A percentile compares a stretch with the other conserved stretches of the same genome.
Evolutionary conservation across 2,329 filamentous ascomycete species (phyloP).

Genomic region (Calonectria naviculata): DNA sequence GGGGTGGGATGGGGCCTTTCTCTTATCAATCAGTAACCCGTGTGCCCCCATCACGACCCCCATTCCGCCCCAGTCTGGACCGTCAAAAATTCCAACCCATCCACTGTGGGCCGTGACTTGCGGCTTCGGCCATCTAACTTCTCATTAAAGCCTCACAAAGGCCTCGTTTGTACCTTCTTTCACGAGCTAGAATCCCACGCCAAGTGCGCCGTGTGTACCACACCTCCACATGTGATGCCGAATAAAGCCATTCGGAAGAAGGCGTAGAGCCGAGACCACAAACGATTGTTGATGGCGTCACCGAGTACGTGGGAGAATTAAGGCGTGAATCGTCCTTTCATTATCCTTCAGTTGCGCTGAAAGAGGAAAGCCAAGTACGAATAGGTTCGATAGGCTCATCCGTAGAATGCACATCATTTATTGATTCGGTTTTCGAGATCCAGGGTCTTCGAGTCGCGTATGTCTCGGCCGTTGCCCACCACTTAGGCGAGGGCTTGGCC

Average conservation of each 20-base stretch:
- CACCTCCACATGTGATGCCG: slow-evolving; percentile 10
- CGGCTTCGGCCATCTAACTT: slow-evolving; percentile 10
- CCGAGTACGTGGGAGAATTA: not conserved
- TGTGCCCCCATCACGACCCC: slow-evolving; percentile 32
- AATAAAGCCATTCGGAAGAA: not conserved
- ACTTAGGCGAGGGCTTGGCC: not conserved
- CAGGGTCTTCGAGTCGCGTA: not conserved
- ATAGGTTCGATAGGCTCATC: not conserved
- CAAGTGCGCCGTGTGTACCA: not conserved
- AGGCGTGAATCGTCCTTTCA: no score
- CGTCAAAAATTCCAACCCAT: not conserved
- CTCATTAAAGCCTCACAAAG: not conserved
- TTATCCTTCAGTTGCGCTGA: no score
- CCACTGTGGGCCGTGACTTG: slow-evolving; percentile 15
- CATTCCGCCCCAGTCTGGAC: slow-evolving; percentile 20
- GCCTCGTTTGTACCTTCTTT: not conserved
- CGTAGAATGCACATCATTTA: not conserved
- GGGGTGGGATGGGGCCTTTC: slow-evolving; percentile 16
- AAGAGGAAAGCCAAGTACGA: not conserved
- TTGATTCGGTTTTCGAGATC: not conserved
- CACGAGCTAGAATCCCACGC: not conserved
- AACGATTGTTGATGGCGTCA: not conserved
- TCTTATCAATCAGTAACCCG: slow-evolving; percentile 40
- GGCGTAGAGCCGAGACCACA: not conserved
- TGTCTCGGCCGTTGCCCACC: not conserved